These are phyloP conservation scores for Ensete glaucum DNA, from an alignment of 176 grass and related monocot species.

Conservation along the genomic window DNA sequence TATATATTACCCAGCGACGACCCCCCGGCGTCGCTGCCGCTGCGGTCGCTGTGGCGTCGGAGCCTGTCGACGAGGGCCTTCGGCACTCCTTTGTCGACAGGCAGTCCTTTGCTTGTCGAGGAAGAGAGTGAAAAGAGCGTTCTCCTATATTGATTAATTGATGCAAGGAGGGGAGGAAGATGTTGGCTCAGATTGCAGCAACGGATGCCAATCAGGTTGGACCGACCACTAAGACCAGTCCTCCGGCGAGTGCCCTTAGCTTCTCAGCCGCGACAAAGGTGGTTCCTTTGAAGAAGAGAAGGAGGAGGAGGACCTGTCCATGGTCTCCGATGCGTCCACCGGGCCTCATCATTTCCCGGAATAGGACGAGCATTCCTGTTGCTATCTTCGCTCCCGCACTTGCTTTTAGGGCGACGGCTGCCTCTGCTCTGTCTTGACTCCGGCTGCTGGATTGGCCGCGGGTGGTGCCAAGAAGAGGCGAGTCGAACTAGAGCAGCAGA, in stretches of 20 bases:
- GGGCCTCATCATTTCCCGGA: slow-evolving; percentile 49
- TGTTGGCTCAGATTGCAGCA: slow-evolving; percentile 74
- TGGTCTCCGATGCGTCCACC: slow-evolving; percentile 97
- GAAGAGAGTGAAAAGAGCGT: not conserved
- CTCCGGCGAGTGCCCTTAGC: slow-evolving; percentile 21
- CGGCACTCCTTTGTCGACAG: too few species aligned
- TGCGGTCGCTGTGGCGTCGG: too few species aligned
- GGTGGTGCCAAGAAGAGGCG: slow-evolving; percentile 25
- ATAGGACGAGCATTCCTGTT: not conserved
- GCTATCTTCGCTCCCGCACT: not conserved
- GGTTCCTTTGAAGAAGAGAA: slow-evolving; percentile 7
- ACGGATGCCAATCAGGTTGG: slow-evolving; percentile 97
- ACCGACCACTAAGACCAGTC: slow-evolving; percentile 74
- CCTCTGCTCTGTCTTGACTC: not conserved
- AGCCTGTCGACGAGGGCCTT: too few species aligned
- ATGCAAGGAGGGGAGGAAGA: slow-evolving; percentile 26
- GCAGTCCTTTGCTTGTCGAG: too few species aligned
- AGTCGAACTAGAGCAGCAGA: slow-evolving; percentile 25
- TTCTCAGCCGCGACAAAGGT: slow-evolving; percentile 1
- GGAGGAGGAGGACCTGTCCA: slow-evolving; percentile 71
- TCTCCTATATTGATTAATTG: slow-evolving; percentile 6
- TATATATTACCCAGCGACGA: too few species aligned
- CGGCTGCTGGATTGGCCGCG: slow-evolving; percentile 2
- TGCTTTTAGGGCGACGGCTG: not conserved
- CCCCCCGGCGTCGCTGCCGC: too few species aligned